phyloP scores from a whole-genome alignment of 345 rosid genomes.

The Lepidium aucheri region DNA sequence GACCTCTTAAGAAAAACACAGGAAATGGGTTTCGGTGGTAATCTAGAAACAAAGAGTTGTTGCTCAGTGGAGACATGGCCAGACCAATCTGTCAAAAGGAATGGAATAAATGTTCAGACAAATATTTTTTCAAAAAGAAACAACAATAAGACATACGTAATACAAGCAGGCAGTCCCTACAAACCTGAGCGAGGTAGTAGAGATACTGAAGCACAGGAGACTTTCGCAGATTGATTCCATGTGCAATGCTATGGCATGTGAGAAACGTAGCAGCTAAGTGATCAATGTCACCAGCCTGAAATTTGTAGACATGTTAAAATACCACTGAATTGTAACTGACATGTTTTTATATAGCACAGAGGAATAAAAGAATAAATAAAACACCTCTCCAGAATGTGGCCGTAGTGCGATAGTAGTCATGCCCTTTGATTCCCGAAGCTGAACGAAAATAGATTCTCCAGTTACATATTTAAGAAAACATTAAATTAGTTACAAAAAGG shows the following conservation, averaged over 20 bases:
- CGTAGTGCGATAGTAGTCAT: constrained; percentile 94
- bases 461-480: constrained; percentile 4
- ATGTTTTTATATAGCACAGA: background rate
- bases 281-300: constrained; percentile 98
- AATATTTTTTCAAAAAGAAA: background rate
- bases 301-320: constrained; percentile 13
- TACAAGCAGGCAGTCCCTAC: constrained; percentile 3
- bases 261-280: constrained; percentile 99
- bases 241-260: constrained; percentile 88
- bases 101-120: constrained; percentile 3
- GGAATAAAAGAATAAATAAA: background rate
- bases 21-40: constrained; percentile 95
- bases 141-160: background rate
- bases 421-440: constrained; percentile 99
- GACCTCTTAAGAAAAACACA: constrained; percentile 85
- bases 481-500: background rate
- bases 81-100: constrained; percentile 69
- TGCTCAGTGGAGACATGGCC: constrained; percentile 99
- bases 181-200: constrained; percentile 90
- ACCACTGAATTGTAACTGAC: background rate
- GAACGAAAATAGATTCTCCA: constrained; percentile 7
- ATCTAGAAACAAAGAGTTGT: constrained; percentile 92
- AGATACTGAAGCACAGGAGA: constrained; percentile 99
- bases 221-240: constrained; percentile 92
- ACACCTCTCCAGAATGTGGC: constrained; percentile 97